These are phyloP conservation scores for Colletotrichum sp. DNA, from an alignment of 2,329 filamentous ascomycete species.

Conservation along the genomic window DNA sequence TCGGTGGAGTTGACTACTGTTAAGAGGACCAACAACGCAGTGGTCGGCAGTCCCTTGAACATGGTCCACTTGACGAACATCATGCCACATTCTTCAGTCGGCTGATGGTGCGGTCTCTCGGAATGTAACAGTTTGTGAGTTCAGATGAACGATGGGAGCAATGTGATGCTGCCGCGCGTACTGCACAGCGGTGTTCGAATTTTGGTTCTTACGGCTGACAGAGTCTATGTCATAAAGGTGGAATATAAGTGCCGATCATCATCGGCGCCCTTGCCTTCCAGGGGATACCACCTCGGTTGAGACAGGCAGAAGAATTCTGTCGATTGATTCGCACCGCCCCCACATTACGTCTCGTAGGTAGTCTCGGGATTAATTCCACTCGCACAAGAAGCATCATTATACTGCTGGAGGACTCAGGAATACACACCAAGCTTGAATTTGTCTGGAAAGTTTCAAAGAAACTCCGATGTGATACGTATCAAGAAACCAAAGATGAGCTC, in stretches of 20 bases:
- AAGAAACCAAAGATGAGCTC: background rate
- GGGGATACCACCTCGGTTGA: background rate
- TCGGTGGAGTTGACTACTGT: background rate
- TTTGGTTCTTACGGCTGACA: background rate
- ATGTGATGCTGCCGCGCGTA: background rate
- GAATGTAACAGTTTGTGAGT: background rate
- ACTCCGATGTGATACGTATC: accelerated
- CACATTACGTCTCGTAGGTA: background rate
- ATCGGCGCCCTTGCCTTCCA: background rate
- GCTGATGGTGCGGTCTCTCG: background rate
- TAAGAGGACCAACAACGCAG: accelerated
- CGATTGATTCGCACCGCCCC: background rate
- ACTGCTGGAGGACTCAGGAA: background rate
- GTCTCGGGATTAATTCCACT: background rate
- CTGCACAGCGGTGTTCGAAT: accelerated
- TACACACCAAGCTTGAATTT: accelerated
- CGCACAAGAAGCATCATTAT: background rate
- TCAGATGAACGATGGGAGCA: background rate
- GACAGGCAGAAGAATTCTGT: background rate
- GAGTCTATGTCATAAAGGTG: background rate
- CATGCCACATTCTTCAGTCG: background rate
- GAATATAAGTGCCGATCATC: background rate
- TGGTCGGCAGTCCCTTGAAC: background rate
- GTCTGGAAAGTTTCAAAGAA: background rate
- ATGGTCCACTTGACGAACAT: background rate